Evolutionary conservation across 1,284 basidiomycete genomes (phyloP), one percentile per base, ranked within the genome.

Genomic region (Heliocybe sulcata): DNA sequence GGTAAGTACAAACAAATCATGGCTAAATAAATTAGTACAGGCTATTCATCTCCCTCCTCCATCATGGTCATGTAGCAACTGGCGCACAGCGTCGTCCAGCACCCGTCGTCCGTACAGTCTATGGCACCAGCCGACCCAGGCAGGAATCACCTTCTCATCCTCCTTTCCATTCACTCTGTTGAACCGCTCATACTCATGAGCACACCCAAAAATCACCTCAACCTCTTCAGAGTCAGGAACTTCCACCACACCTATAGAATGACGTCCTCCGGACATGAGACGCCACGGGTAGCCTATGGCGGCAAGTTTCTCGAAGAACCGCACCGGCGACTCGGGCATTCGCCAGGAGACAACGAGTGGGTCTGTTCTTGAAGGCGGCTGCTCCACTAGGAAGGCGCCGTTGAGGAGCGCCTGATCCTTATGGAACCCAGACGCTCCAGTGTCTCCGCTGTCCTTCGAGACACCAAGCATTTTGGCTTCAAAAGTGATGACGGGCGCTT

Each of bases 241-340:
- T 47, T 22, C 54, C 57, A 23, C 57, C 52, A 47, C 54, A 49
- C 38, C 53, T 54, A 35, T 61, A 58, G 47, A 26, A 27, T 61
- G 58, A 45, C 60, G 47, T 4, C 60, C 60, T 3, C 60, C 60
- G 3, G 52, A 35, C 60, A 59, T 59, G 33, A 61, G 20, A 54
- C 58, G 23, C 56, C 58, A 61, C 6, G 60, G 60, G 50, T 57
- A 59, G 1, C 60, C 60, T 54, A 54, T 57, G 4, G 35, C 42
- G 12, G 58, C 58, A 14, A 61, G 38, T 35, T 35, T 38, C 49
- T 55, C 54, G 53, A 58, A 58, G 54, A 59, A 61, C 20, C 55
- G 26, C 16, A 55, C 50, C 0, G 53, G 12, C 11, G 26, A 38
- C 20, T 35, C 35, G 9, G 56, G 51, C 45, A 55, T 53, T n/a